Evolutionary conservation across 169 alveolate genomes (phyloP), one percentile per base, ranked within the genome.

Genomic region (Toxoplasma gondii): DNA sequence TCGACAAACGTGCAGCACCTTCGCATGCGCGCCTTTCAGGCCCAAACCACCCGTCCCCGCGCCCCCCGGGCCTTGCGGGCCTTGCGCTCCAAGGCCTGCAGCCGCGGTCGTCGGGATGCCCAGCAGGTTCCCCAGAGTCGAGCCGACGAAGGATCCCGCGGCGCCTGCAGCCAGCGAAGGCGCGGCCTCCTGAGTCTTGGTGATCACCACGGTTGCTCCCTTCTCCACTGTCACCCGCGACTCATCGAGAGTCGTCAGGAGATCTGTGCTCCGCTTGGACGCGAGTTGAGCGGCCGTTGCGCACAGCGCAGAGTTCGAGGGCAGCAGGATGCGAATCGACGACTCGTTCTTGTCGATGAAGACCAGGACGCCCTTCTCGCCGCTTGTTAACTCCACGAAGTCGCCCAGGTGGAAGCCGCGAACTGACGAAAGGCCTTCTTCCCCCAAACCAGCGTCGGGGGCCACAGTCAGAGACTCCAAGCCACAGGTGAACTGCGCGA

Each of bases 391-490:
- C 69, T 84, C 91, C 78, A 84, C 91, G 78, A 84, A 84, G 34
- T 43, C 74, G 0, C 49, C 49, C 53, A 84, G 10, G 45, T 39
- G 58, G 45, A 84, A 84, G 31, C 91, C 91, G 41, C 91, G 69
- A 17, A 45, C 41, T 5, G 49, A 31, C 36, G 74, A 43, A 38
- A 49, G 45, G 9, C 91, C 91, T 27, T 49, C 74, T 31, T 49
- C 74, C 78, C 91, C 74, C n/a, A 39, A 10, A 39, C 80, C 74
- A 38, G 69, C 31, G 69, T 84, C 78, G 27, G 91, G 69, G 31
- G 91, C 91, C 78, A 10, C 64, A 4, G 91, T 84, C 78, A 84
- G 74, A 24, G 91, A 84, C 91, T 84, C 91, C 78, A 84, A 44
- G 45, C 49, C 44, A 45, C 91, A 84, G 41, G 44, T 43, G 43